phyloP scores from a whole-genome alignment of 176 grass and related monocot species.

The Carex pumila region DNA sequence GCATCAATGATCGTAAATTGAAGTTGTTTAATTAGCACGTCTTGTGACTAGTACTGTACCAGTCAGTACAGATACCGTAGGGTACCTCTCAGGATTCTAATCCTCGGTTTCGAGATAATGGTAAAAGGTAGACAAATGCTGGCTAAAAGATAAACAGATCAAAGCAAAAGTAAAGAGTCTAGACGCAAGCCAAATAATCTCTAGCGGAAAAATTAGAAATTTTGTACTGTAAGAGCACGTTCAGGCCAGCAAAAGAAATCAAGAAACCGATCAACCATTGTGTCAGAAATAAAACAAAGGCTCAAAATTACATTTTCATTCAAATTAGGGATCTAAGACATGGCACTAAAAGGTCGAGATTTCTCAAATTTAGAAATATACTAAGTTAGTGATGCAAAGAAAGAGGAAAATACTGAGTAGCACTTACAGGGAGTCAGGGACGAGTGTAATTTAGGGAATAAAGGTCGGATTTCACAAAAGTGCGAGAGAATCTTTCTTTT shows the following conservation, averaged over 20 bases:
- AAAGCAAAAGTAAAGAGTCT: neutral
- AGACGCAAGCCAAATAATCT: neutral
- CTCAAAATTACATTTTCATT: neutral
- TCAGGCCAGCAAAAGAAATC: neutral
- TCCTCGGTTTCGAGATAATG: neutral
- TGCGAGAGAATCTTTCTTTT: slow-evolving; percentile 14
- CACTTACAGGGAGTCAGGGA: slow-evolving; percentile 13
- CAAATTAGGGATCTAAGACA: neutral
- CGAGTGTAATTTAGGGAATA: neutral
- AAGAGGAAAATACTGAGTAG: neutral
- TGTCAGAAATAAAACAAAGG: neutral
- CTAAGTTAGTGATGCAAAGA: neutral
- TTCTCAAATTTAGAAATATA: neutral
- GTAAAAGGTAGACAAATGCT: neutral
- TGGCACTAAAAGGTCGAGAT: neutral
- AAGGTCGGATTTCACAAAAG: neutral
- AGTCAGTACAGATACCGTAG: neutral
- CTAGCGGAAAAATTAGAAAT: neutral
- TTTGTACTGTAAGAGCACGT: neutral
- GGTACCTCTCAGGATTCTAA: neutral
- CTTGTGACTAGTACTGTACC: neutral
- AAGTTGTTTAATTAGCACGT: neutral
- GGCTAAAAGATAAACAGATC: neutral
- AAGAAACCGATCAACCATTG: neutral
- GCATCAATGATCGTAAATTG: neutral